Percentiles rank a stretch among this genome's conserved stretches.
These are phyloP conservation scores for Colletotrichum sp. DNA, from an alignment of 2,329 filamentous ascomycete genomes.

Conservation along the genomic window DNA sequence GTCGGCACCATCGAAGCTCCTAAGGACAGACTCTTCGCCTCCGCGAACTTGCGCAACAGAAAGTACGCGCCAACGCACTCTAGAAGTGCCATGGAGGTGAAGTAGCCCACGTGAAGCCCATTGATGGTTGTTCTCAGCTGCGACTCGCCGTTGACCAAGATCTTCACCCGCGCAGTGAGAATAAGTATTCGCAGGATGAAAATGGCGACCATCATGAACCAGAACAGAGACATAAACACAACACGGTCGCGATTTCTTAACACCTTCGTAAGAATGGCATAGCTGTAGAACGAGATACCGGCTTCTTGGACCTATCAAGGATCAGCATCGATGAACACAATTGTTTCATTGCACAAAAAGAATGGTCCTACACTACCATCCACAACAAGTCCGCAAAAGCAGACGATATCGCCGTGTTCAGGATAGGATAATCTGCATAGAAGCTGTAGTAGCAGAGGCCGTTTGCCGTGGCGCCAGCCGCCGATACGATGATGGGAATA, in stretches of 20 bases:
- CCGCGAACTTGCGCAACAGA: conserved; percentile 40
- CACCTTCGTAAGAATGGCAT: conserved; percentile 55
- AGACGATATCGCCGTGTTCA: conserved; percentile 36
- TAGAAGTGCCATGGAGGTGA: conserved; percentile 41
- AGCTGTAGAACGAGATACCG: conserved; percentile 52
- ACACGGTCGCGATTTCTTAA: conserved; percentile 44
- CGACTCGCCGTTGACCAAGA: conserved; percentile 27
- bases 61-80: conserved; percentile 45
- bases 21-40: conserved; percentile 31
- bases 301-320: conserved; percentile 43
- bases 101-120: conserved; percentile 45
- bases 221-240: conserved; percentile 58
- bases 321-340: neutral
- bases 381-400: conserved; percentile 43
- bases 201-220: conserved; percentile 60
- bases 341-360: neutral
- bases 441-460: conserved; percentile 29
- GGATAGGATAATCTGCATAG: conserved; percentile 31
- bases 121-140: conserved; percentile 25
- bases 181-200: conserved; percentile 36
- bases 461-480: conserved; percentile 42
- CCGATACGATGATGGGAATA: conserved; percentile 43
- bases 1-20: conserved; percentile 31
- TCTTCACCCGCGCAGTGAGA: neutral
- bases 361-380: conserved; percentile 35